phyloP scores from a whole-genome alignment of 164 flowering plant genomes.

The Magnolia officinalis region DNA sequence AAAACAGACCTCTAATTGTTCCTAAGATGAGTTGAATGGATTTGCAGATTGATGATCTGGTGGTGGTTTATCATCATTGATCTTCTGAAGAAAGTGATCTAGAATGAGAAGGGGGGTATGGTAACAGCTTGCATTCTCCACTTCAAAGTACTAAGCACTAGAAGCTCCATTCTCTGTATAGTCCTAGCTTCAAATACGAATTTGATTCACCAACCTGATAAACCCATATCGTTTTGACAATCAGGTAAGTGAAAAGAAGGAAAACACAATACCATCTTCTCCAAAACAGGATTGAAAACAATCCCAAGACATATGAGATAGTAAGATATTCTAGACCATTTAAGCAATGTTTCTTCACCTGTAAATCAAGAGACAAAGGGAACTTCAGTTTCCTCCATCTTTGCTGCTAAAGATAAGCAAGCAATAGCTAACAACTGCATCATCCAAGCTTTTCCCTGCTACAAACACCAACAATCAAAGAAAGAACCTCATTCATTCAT shows the following conservation, averaged over 20 bases:
- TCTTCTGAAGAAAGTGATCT: slow-evolving; percentile 52
- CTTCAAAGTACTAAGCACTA: slow-evolving; percentile 65
- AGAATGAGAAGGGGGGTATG: slow-evolving; percentile 79
- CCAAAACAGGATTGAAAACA: no score
- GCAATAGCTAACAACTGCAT: no score
- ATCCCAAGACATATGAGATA: no score
- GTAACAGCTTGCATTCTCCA: slow-evolving; percentile 85
- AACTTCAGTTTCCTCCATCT: no score
- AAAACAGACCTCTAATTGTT: slow-evolving; percentile 40
- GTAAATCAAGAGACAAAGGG: no score
- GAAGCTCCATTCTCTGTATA: slow-evolving; percentile 84
- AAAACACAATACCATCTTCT: background rate
- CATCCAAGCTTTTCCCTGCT: no score
- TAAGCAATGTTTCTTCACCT: no score
- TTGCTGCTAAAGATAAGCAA: no score
- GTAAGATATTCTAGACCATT: no score
- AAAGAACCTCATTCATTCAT: no score
- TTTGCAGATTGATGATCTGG: slow-evolving; percentile 20
- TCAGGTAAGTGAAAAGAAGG: background rate
- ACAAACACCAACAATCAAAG: no score
- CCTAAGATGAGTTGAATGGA: slow-evolving; percentile 42
- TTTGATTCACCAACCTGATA: slow-evolving; percentile 60
- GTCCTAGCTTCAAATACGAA: slow-evolving; percentile 75
- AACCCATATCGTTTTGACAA: background rate
- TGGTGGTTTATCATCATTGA: slow-evolving; percentile 36